A percentile compares a stretch with the other conserved stretches of the same genome.
These are phyloP conservation scores for Arxiozyma bovina DNA, from an alignment of 1,139 yeast species.

Conservation along the genomic window DNA sequence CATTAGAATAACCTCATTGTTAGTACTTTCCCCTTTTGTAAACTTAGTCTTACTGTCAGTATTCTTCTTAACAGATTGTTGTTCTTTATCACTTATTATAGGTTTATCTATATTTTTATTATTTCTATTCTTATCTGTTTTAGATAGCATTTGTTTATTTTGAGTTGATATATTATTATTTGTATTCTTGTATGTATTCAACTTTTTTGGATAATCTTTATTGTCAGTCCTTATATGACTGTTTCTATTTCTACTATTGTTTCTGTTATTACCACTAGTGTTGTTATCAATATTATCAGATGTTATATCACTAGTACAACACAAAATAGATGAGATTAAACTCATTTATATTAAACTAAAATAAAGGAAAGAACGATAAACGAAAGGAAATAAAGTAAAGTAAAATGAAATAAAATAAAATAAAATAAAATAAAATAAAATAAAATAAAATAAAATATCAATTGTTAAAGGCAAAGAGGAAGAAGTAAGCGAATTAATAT, in stretches of 20 bases:
- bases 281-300: slow-evolving; percentile 2
- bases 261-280: slow-evolving; percentile 8
- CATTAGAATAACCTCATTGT: background rate
- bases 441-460: background rate
- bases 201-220: background rate
- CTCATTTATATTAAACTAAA: slow-evolving; percentile 19
- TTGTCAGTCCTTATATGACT: slow-evolving; percentile 3
- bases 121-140: background rate
- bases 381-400: background rate
- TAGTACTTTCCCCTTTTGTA: background rate
- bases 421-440: background rate
- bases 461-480: background rate
- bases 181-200: background rate
- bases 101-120: slow-evolving; percentile 14
- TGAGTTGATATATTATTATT: background rate
- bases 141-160: background rate
- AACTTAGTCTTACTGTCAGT: background rate
- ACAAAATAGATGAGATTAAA: slow-evolving; percentile 24
- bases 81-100: background rate
- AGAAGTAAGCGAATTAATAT: background rate
- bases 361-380: background rate
- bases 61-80: background rate
- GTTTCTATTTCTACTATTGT: slow-evolving; percentile 10
- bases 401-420: too few species aligned
- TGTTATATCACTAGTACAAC: slow-evolving; percentile 21